Evolutionary conservation across 306 rosid species (phyloP), one percentile per base, ranked within the genome.

Genomic region (Rosa multiflora): DNA sequence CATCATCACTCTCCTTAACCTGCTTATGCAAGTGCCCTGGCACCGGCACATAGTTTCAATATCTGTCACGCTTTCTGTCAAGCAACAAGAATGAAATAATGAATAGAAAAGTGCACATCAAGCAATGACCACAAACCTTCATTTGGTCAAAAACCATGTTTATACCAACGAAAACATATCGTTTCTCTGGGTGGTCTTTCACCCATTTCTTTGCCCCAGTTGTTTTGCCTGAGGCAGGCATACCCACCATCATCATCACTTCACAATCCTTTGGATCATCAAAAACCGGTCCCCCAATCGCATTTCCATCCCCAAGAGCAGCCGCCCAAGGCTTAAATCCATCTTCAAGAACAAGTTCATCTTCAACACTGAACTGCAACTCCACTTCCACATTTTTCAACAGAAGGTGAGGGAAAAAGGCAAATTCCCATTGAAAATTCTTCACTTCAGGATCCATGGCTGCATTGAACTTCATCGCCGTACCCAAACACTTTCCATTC

Each of bases 151-250:
- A 78, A 88, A 83, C 71, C n/a, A 72, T 75, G 59, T 90, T 85
- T 39, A 86, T 90, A 26, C 90, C 90, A 9, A 90, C 92, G 84
- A 85, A 78, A 76, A 85, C 80, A 80, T 84, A 87, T 48, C 84
- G 92, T 83, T 87, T 88, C 72, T 87, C 87, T 3, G 85, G 87
- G 46, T 87, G 88, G 58, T 85, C 82, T 77, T 76, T 83, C 53
- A 63, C 82, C 89, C 89, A 87, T 67, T 82, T 87, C 76, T 85
- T 87, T 9, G 92, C 94, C 92, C 90, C 87, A 2, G 91, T 88
- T 79, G 86, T 90, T 83, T 90, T 90, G 11, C 92, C 92, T 0
- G 89, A 88, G 18, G 89, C 91, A 44, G 89, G 89, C 53, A 88
- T 72, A 10, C 90, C 92, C 76, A 88, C 90, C 88, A 88, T 78